Percentiles rank a stretch among this genome's conserved stretches.
Evolutionary conservation across 2,329 filamentous ascomycete genomes (phyloP).

Genomic region (Juglanconis juglandina): DNA sequence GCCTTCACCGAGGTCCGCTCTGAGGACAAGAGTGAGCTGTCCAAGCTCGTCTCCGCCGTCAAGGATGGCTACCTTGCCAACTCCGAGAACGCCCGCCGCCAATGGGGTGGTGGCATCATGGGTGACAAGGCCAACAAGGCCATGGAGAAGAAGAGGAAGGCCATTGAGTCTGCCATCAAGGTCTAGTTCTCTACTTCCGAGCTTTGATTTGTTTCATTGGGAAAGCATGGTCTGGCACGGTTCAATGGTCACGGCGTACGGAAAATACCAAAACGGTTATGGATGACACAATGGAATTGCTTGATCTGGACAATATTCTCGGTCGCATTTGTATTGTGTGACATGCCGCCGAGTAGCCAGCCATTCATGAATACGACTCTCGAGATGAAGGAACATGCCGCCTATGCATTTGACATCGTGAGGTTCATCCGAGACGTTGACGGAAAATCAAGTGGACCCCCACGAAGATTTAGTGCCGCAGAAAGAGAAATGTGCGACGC

Average conservation of each 20-base stretch:
- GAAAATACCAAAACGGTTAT: conserved; percentile 31
- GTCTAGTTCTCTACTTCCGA: conserved; percentile 60
- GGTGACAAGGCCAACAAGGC: conserved; percentile 82
- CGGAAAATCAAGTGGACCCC: neutral
- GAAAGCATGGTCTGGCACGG: conserved; percentile 19
- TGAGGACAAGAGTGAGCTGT: conserved; percentile 97
- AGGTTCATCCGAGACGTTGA: neutral
- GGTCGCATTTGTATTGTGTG: conserved; percentile 19
- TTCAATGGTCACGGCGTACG: conserved; percentile 29
- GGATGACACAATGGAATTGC: conserved; percentile 22
- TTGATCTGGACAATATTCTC: conserved; percentile 20
- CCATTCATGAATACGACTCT: conserved; percentile 20
- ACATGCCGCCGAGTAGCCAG: conserved; percentile 21
- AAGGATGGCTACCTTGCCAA: conserved; percentile 98
- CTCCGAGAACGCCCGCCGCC: conserved; percentile 84
- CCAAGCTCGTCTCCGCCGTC: conserved; percentile 92
- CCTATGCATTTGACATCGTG: conserved; percentile 1
- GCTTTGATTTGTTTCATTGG: conserved; percentile 21
- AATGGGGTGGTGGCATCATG: conserved; percentile 99
- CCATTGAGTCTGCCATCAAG: conserved; percentile 91
- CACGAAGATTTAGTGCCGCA: neutral
- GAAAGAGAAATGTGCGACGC: neutral
- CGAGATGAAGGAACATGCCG: conserved; percentile 11
- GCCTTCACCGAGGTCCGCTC: conserved; percentile 94
- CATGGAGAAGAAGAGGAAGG: conserved; percentile 86